Evolutionary conservation across 164 flowering plant genomes (phyloP).

Genomic region (Vitis cinerea): DNA sequence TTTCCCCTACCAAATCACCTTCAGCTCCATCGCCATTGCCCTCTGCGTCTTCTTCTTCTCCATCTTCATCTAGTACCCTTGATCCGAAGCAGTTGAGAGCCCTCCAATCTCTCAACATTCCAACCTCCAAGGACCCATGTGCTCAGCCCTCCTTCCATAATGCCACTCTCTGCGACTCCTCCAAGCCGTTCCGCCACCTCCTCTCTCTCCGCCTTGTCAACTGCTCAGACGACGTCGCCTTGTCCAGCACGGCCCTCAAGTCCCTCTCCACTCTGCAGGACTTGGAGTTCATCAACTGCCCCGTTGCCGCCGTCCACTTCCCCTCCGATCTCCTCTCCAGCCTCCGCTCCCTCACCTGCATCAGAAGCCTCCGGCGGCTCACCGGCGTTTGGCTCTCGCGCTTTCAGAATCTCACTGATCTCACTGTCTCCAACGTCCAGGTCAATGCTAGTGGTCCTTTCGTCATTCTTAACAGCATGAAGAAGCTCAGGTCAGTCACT

Average conservation of each 20-base stretch:
- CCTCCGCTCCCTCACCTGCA: conserved; percentile 68
- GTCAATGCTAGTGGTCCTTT: conserved; percentile 61
- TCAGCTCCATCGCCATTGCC: conserved; percentile 14
- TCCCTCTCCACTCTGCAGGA: conserved; percentile 68
- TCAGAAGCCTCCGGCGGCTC: conserved; percentile 54
- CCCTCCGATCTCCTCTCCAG: conserved; percentile 59
- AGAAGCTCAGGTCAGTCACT: conserved; percentile 52
- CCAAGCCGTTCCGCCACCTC: conserved; percentile 80
- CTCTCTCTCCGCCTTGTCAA: conserved; percentile 69
- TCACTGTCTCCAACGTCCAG: conserved; percentile 48
- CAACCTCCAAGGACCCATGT: conserved; percentile 80
- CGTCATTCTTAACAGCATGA: conserved; percentile 55
- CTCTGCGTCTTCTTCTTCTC: conserved; percentile 4
- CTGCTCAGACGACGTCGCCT: conserved; percentile 71
- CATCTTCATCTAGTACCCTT: conserved; percentile 37
- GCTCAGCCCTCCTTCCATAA: conserved; percentile 41
- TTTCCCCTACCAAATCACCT: conserved; percentile 5
- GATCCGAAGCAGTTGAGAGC: conserved; percentile 87
- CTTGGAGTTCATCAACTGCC: conserved; percentile 72
- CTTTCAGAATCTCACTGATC: conserved; percentile 65
- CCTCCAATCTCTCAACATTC: conserved; percentile 78
- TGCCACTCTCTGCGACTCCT: conserved; percentile 66
- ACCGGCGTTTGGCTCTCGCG: conserved; percentile 73
- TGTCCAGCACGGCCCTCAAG: conserved; percentile 72
- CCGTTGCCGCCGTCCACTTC: conserved; percentile 49